Percentiles rank a stretch among this genome's conserved stretches.
These are phyloP conservation scores for Nicotiana knightiana DNA, from an alignment of 257 asterid genomes.

Conservation along the genomic window DNA sequence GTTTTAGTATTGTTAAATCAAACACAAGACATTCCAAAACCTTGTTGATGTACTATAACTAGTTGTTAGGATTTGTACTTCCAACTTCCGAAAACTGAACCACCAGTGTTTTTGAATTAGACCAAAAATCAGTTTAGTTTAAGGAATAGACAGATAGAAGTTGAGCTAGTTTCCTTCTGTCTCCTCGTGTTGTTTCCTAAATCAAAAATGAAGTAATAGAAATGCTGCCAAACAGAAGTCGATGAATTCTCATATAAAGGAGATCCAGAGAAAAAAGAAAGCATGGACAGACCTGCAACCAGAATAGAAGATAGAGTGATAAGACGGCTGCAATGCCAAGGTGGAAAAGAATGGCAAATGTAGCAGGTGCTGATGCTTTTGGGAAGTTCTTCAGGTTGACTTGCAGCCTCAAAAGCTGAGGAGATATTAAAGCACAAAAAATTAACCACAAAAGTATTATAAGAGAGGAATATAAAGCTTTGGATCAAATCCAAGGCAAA, in stretches of 20 bases:
- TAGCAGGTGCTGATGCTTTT: slow-evolving; percentile 47
- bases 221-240: neutral
- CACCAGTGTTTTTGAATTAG: neutral
- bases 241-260: neutral
- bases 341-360: slow-evolving; percentile 76
- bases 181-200: neutral
- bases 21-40: neutral
- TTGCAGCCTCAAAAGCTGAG: slow-evolving; percentile 63
- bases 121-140: neutral
- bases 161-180: neutral
- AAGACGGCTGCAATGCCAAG: slow-evolving; percentile 85
- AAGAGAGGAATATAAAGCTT: neutral
- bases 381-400: slow-evolving; percentile 88
- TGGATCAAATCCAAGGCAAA: neutral
- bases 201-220: neutral
- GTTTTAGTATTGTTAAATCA: neutral
- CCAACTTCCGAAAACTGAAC: neutral
- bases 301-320: slow-evolving; percentile 65
- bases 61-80: neutral
- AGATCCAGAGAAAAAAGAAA: slow-evolving; percentile 4
- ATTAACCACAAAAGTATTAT: neutral
- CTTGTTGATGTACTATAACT: neutral
- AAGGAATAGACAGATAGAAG: neutral
- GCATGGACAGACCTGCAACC: slow-evolving; percentile 68
- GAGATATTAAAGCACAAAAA: slow-evolving; percentile 12